These are phyloP conservation scores for Pterula multifida DNA, from an alignment of 1,284 basidiomycete genomes.

Conservation along the genomic window DNA sequence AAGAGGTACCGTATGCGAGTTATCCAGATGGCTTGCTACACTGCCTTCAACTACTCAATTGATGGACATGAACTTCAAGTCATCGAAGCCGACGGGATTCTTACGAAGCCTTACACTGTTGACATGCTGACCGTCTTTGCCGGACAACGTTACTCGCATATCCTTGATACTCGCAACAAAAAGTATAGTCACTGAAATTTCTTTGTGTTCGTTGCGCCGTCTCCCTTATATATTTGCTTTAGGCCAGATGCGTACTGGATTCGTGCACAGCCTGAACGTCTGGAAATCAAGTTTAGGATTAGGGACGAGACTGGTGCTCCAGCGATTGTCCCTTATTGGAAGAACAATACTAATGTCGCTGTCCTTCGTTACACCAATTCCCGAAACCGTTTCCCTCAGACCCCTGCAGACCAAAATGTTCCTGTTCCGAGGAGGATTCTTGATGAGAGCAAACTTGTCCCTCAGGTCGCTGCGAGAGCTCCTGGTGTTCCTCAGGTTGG, in stretches of 20 bases:
- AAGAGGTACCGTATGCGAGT: slow-evolving; percentile 24
- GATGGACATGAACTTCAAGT: slow-evolving; percentile 23
- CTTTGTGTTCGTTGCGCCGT: neutral
- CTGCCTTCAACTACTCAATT: slow-evolving; percentile 21
- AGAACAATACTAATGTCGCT: slow-evolving; percentile 1
- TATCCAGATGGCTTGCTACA: slow-evolving; percentile 31
- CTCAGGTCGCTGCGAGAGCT: slow-evolving; percentile 10
- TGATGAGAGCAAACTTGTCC: slow-evolving; percentile 1
- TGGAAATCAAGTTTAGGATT: neutral
- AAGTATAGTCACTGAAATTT: neutral
- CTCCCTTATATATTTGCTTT: neutral
- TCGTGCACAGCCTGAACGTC: slow-evolving; percentile 15
- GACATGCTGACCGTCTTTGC: slow-evolving; percentile 19
- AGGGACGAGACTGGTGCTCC: neutral
- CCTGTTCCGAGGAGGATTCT: neutral
- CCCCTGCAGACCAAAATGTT: neutral
- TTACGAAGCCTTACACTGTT: slow-evolving; percentile 18
- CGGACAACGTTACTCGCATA: slow-evolving; percentile 8
- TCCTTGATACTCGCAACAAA: slow-evolving; percentile 18
- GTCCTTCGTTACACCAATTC: slow-evolving; percentile 1
- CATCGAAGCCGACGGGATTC: slow-evolving; percentile 23
- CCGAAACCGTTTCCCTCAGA: neutral
- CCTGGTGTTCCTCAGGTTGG: slow-evolving; percentile 19
- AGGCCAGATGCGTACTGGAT: slow-evolving; percentile 25
- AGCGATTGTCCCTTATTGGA: neutral